phyloP scores from a whole-genome alignment of 495 filamentous ascomycete species.

The Hypoxylon cercidicola region DNA sequence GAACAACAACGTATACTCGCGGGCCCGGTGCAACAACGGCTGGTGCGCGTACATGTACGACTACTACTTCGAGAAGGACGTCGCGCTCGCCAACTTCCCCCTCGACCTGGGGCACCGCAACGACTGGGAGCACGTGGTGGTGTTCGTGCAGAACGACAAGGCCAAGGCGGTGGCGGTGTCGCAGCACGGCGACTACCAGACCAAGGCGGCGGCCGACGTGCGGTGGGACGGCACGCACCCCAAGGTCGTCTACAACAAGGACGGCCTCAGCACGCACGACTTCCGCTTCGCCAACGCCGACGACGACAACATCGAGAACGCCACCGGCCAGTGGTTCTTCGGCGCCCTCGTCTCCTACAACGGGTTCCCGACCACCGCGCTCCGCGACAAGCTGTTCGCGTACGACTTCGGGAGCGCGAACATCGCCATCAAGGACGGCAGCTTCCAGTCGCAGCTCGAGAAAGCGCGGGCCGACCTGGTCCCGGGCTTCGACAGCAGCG shows the following conservation, averaged over 20 bases:
- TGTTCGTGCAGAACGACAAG: conserved; percentile 49
- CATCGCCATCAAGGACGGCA: conserved; percentile 52
- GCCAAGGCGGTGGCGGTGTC: conserved; percentile 51
- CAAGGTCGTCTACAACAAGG: conserved; percentile 59
- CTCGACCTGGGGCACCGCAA: conserved; percentile 51
- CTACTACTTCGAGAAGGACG: conserved; percentile 62
- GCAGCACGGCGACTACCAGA: conserved; percentile 52
- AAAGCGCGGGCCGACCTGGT: conserved; percentile 45
- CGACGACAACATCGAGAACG: conserved; percentile 56
- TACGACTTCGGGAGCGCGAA: conserved; percentile 43
- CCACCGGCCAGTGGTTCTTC: conserved; percentile 52
- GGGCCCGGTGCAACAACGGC: conserved; percentile 56
- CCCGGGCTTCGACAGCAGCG: conserved; percentile 48
- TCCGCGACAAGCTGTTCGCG: conserved; percentile 43
- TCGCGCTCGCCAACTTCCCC: conserved; percentile 46
- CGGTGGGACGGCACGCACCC: conserved; percentile 56
- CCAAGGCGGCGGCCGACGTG: conserved; percentile 45
- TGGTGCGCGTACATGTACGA: conserved; percentile 59
- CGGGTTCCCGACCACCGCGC: conserved; percentile 45
- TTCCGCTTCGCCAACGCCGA: conserved; percentile 54
- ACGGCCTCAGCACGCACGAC: conserved; percentile 52
- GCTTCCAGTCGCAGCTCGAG: conserved; percentile 46
- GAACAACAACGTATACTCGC: conserved; percentile 60
- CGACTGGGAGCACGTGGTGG: conserved; percentile 61
- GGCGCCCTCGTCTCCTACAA: conserved; percentile 53